Evolutionary conservation across 371 early-diverging fungal species (phyloP).

Genomic region (Coemansia sp.): DNA sequence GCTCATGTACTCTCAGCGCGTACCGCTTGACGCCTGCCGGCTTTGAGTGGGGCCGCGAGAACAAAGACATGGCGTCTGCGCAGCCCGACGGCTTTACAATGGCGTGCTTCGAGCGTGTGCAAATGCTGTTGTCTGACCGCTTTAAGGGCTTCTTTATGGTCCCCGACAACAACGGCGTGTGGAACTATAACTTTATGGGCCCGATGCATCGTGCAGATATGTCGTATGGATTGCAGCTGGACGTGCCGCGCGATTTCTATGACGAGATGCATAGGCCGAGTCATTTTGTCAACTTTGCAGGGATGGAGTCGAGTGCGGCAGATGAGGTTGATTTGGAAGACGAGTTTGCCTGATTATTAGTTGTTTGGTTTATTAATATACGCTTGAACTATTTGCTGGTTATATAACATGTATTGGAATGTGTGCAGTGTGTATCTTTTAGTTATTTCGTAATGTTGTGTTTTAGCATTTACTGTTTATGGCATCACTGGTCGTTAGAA

Average conservation of each 20-base stretch:
- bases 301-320: slow-evolving; percentile 56
- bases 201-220: slow-evolving; percentile 85
- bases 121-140: slow-evolving; percentile 90
- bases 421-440: too few species aligned
- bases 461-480: too few species aligned
- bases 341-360: slow-evolving; percentile 39
- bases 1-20: slow-evolving; percentile 92
- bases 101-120: slow-evolving; percentile 90
- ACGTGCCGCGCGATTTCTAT: slow-evolving; percentile 95
- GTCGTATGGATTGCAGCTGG: slow-evolving; percentile 86
- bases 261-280: slow-evolving; percentile 93
- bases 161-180: slow-evolving; percentile 76
- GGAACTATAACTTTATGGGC: slow-evolving; percentile 98
- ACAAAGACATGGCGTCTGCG: slow-evolving; percentile 65
- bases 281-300: slow-evolving; percentile 94
- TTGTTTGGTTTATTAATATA: neutral
- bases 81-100: slow-evolving; percentile 88
- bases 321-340: slow-evolving; percentile 50
- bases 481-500: too few species aligned
- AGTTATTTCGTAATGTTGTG: too few species aligned
- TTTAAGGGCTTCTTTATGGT: slow-evolving; percentile 98
- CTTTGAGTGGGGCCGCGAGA: slow-evolving; percentile 91
- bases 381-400: neutral
- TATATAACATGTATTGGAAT: too few species aligned
- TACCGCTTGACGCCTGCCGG: slow-evolving; percentile 94